These are phyloP conservation scores for Pythium insidiosum DNA, from an alignment of 352 stramenopile genomes.

Conservation along the genomic window DNA sequence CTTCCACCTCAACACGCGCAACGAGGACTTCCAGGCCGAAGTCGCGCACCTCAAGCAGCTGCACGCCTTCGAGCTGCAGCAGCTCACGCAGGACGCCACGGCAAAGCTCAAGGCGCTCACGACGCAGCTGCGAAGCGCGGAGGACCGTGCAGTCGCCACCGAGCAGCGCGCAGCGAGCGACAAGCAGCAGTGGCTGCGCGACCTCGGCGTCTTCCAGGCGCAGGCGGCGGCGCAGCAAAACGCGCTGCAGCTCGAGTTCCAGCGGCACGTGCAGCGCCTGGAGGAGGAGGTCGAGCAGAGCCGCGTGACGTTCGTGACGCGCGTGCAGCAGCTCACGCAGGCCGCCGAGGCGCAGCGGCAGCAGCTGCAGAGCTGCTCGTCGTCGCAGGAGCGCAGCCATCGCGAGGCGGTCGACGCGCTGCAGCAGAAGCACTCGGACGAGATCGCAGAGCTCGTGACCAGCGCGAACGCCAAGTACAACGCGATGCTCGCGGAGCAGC, in stretches of 20 bases:
- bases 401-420: slow-evolving; percentile 21
- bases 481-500: slow-evolving; percentile 61
- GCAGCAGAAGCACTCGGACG: slow-evolving; percentile 31
- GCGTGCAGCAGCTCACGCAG: slow-evolving; percentile 28
- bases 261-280: slow-evolving; percentile 28
- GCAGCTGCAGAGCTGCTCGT: slow-evolving; percentile 6
- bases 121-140: slow-evolving; percentile 25
- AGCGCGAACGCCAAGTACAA: slow-evolving; percentile 68
- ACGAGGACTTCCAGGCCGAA: slow-evolving; percentile 85
- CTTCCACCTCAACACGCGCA: slow-evolving; percentile 92
- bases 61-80: slow-evolving; percentile 30
- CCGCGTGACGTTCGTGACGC: slow-evolving; percentile 32
- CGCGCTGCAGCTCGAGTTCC: slow-evolving; percentile 22
- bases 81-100: slow-evolving; percentile 43
- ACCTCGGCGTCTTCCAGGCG: slow-evolving; percentile 27
- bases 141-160: slow-evolving; percentile 15
- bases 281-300: slow-evolving; percentile 28
- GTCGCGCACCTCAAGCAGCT: slow-evolving; percentile 30
- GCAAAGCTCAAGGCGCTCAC: slow-evolving; percentile 41
- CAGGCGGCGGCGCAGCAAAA: slow-evolving; percentile 11
- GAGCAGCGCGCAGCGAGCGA: slow-evolving; percentile 28
- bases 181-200: slow-evolving; percentile 25
- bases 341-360: slow-evolving; percentile 21
- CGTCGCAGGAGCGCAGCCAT: slow-evolving; percentile 7
- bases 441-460: slow-evolving; percentile 58